Base-by-base conservation (phyloP, 495 filamentous ascomycete species). In the Lichina pygmaea region DNA sequence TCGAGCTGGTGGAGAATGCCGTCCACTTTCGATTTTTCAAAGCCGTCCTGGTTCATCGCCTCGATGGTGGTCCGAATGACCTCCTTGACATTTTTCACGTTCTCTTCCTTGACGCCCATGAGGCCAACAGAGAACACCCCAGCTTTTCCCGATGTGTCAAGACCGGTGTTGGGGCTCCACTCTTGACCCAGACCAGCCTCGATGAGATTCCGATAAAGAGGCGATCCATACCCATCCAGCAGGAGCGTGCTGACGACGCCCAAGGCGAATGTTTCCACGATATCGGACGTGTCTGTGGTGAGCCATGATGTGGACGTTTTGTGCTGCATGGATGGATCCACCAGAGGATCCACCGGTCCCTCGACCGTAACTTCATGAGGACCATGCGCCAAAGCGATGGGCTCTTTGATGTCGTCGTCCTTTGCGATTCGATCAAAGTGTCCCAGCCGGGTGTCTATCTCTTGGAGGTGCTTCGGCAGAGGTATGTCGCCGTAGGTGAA, bases 401-500 rank as follows among this genome's bases (percentile, higher is more conserved):
- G 91, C 33, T 59, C 51, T 54, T 82, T 84, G 50, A 91, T 73
- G 33, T 78, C 70, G 42, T 64, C 64, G 51, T 92, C 83, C 24
- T 72, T 68, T 42, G 68, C 54, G 10, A 78, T 77, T 48, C 62
- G 72, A 16, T 73, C 68, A 54, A 93, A 94, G 2, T 60, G 61
- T 45, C 71, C 65, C 44, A 97, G 63, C 34, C 76, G 75, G 7
- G 67, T 63, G 53, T 81, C 72, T 43, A 95, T 66, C 53, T 86
- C 78, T 53, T 69, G 60, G 40, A 94, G 56, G 59, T 97, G 89
- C 46, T 77, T 73, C 15, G 62, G 64, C 39, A 97, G 60, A 0
- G 82, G 79, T 75, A 93, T 85, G 54, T 97, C 77, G 45, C 89
- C 89, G 52, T 97, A 97, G 0, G 89, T 94, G 51, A 94, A 72